These are phyloP conservation scores for Wickerhamomyces sydowiorum DNA, from an alignment of 805 yeast genomes.

Conservation along the genomic window DNA sequence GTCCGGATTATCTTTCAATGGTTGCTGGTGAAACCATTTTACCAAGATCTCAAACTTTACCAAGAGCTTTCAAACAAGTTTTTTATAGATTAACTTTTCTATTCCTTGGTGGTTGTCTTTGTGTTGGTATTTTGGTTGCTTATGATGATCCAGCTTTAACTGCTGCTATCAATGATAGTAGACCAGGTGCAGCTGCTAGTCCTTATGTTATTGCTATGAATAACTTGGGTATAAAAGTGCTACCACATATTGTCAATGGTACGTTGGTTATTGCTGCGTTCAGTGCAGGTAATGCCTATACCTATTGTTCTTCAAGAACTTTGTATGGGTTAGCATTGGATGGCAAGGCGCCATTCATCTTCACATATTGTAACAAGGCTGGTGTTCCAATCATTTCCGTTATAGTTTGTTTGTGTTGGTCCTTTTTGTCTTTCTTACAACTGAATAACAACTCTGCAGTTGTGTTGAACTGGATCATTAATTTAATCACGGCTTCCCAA, in stretches of 20 bases:
- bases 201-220: constrained; percentile 84
- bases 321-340: constrained; percentile 64
- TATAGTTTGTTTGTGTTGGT: constrained; percentile 46
- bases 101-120: constrained; percentile 68
- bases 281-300: constrained; percentile 79
- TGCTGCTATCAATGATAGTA: constrained; percentile 50
- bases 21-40: constrained; percentile 76
- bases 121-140: constrained; percentile 74
- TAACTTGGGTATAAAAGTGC: constrained; percentile 54
- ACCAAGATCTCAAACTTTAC: constrained; percentile 61
- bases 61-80: constrained; percentile 75
- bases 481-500: constrained; percentile 66
- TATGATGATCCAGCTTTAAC: constrained; percentile 58
- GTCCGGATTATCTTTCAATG: constrained; percentile 83
- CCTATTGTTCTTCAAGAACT: constrained; percentile 65
- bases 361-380: constrained; percentile 51
- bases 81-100: constrained; percentile 61
- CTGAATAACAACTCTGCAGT: constrained; percentile 50
- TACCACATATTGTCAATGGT: constrained; percentile 78
- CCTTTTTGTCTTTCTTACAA: constrained; percentile 61
- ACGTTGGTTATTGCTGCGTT: constrained; percentile 70
- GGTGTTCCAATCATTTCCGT: constrained; percentile 71
- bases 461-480: constrained; percentile 69
- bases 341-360: constrained; percentile 69
- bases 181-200: constrained; percentile 74